Evolutionary conservation across 192 early-diverging fungal species (phyloP), one percentile per base, ranked within the genome.

Genomic region (Diversispora epigaea): DNA sequence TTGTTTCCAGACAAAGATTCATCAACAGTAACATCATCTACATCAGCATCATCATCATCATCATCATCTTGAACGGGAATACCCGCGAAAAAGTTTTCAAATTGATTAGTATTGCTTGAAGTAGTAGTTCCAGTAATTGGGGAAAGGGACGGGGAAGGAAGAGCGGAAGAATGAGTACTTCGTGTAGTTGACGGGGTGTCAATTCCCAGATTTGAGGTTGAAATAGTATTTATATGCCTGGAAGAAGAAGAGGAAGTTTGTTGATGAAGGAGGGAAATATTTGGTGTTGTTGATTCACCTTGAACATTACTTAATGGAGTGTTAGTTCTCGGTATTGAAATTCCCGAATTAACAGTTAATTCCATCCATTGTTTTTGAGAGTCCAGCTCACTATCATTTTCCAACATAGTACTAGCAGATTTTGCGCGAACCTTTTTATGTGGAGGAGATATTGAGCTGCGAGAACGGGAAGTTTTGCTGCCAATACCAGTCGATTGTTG

Each of bases 111-210:
- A 11, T 61, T 49, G 41, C 43, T 50, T 22, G 58, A 49, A 49
- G 17, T 32, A 39, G 72, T 68, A 47, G 67, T 65, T 40, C 65
- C 49, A 39, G 77, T 78, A 9, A 73, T 87, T 12, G 73, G 83
- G 1, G 78, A 83, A 32, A 82, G 78, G 54, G 76, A 86, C n/a
- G 86, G 86, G 39, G 86, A 87, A 39, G 86, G 86, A 12, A 87
- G 75, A 40, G 83, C 84, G 17, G 77, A 76, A 6, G 82, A 79
- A 40, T 83, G 79, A 17, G 78, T 71, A 19, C 71, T 54, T 65
- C 75, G 75, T 45, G 77, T 65, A 40, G 80, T 63, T 2, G 63
- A 76, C 14, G 79, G 63, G 5, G 77, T 66, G 15, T 74, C 72
- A 22, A 74, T 74, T 47, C 72, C 72, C 25, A 74, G 72, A 44